Base-by-base conservation (phyloP, 176 grass and related monocot species). In the Juncus inflexus region DNA sequence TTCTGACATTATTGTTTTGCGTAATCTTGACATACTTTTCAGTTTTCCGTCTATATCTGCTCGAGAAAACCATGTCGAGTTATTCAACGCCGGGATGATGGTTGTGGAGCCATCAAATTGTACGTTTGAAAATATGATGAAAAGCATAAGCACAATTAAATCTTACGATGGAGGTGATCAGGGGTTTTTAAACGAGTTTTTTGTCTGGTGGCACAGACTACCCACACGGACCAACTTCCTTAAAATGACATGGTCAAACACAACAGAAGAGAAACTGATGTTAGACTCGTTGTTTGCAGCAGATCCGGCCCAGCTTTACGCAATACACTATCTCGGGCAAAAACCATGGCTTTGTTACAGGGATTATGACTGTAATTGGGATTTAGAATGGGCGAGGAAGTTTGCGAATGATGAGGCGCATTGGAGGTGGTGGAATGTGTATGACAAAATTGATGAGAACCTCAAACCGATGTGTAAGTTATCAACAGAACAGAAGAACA, bases 301-400 rank as follows among this genome's bases (percentile, higher is more conserved):
- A 35, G 79, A 86, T 58, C 83, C 83, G 57, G 62, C 83, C 1
- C 63, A 74, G 3, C 74, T 68, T 1, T 64, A 81, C 7, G 83
- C 83, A 59, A 67, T 86, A 53, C 79, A 86, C 68, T 86, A 81
- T 52, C 79, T 86, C 0, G 83, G 83, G 0, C 37, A 81, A 41
- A 86, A 86, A 61, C 83, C 83, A 0, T 86, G 83, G 83, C 69
- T 86, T 65, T 86, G 83, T 76, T 86, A 78, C 74, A 36, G 74
- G 1, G 79, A 86, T 79, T 86, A 86, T 74, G 83, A 86, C 74
- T 86, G 83, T 75, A 86, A 86, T 74, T 86, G 83, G 83, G 82
- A 86, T 68, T 64, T 70, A 41, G 41, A 57, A 3, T 66, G 45
- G 67, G 64, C 81, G 58, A 52, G 75, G 4, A 75, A 83, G 77